These are phyloP conservation scores for Pezicula radicicola DNA, from an alignment of 2,329 filamentous ascomycete genomes.

Conservation along the genomic window DNA sequence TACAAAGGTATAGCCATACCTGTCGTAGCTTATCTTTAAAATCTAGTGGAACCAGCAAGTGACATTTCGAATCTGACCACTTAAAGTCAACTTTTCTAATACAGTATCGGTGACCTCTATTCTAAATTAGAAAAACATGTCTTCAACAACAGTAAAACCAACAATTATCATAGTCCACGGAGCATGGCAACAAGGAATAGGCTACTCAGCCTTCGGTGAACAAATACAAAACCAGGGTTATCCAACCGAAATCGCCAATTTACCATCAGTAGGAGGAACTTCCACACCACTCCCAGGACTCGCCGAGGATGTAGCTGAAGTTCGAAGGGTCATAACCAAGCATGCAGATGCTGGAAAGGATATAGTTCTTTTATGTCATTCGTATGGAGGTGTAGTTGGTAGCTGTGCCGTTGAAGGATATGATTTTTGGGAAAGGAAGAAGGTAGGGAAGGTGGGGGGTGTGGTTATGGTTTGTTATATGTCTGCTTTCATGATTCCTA, in stretches of 20 bases:
- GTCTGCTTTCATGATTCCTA: conserved; percentile 4
- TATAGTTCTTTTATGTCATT: conserved; percentile 33
- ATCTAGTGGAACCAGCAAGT: no score
- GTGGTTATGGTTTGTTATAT: conserved; percentile 1
- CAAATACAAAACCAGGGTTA: not conserved
- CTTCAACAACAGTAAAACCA: not conserved
- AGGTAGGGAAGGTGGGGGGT: conserved; percentile 1
- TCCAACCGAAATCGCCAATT: not conserved
- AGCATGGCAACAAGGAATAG: conserved; percentile 1
- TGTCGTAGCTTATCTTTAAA: no score
- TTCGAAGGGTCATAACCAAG: not conserved
- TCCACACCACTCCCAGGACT: not conserved
- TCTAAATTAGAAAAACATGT: not conserved
- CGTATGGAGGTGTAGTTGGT: conserved; percentile 32
- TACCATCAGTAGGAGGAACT: conserved; percentile 1
- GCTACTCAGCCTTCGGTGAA: not conserved
- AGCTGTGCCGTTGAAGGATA: conserved; percentile 3
- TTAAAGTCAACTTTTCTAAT: no score
- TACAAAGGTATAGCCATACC: no score
- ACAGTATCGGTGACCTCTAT: no score
- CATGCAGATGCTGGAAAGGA: conserved; percentile 33
- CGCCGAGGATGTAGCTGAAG: conserved; percentile 1
- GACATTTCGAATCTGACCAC: no score
- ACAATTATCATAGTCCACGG: conserved; percentile 3
- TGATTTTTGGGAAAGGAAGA: not conserved